Conservation (phyloP, 192 early-diverging fungal species). For the Coemansia sp. region DNA sequence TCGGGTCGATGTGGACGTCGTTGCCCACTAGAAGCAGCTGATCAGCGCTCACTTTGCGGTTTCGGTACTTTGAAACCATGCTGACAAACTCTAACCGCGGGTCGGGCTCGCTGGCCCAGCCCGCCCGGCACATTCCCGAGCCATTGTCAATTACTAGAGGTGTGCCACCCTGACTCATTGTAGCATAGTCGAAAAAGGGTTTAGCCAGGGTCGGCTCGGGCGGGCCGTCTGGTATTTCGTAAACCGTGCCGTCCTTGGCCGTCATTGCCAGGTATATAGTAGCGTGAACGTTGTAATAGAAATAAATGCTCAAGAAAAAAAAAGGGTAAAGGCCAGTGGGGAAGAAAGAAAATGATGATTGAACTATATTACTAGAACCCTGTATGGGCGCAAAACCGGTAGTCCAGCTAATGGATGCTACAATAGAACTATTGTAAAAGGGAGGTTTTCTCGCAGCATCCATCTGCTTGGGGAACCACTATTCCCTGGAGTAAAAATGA, state of each 20-base stretch:
- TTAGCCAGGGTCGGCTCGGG: slow-evolving; percentile 30
- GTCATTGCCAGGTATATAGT: slow-evolving; percentile 1
- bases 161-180: slow-evolving; percentile 39
- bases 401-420: no score
- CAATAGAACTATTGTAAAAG: no score
- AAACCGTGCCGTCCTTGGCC: slow-evolving; percentile 13
- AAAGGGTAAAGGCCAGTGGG: not conserved
- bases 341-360: not conserved
- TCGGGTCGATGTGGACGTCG: slow-evolving; percentile 39
- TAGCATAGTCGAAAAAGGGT: slow-evolving; percentile 57
- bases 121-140: slow-evolving; percentile 75
- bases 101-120: slow-evolving; percentile 69
- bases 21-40: slow-evolving; percentile 35
- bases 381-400: not conserved
- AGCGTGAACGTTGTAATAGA: not conserved
- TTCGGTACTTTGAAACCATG: slow-evolving; percentile 70
- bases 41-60: slow-evolving; percentile 30
- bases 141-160: slow-evolving; percentile 75
- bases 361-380: not conserved
- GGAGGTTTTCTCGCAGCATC: no score
- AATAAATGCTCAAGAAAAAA: no score
- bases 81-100: slow-evolving; percentile 67
- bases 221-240: slow-evolving; percentile 53
- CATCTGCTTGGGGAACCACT: no score
- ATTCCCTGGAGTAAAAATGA: no score